A percentile compares a stretch with the other conserved stretches of the same genome.
Evolutionary conservation across 108 stramenopile species (phyloP).

Genomic region (Discostella stelligeroides): DNA sequence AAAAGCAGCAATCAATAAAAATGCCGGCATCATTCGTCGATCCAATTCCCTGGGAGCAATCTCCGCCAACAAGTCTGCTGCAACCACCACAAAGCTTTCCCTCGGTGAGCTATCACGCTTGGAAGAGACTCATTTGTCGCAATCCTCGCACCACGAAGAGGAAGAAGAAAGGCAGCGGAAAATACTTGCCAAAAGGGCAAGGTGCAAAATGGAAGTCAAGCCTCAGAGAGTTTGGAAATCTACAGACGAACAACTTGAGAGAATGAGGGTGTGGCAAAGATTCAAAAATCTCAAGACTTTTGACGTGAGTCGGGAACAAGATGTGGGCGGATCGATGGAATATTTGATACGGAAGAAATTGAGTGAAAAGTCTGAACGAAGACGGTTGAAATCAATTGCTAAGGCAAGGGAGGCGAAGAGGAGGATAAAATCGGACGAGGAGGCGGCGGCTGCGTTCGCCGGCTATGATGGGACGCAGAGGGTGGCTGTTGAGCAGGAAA

Average conservation of each 20-base stretch:
- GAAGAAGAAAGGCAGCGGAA: constrained; percentile 36
- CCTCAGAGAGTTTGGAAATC: constrained; percentile 3
- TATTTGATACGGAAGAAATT: constrained; percentile 24
- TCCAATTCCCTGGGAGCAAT: neutral
- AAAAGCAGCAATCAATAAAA: constrained; percentile 17
- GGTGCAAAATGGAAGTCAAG: neutral
- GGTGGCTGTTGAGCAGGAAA: too few relatives aligned
- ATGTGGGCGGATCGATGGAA: constrained; percentile 41
- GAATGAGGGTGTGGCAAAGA: constrained; percentile 3
- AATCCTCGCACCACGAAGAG: constrained; percentile 37
- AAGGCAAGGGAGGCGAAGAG: constrained; percentile 14
- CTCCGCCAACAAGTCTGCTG: neutral
- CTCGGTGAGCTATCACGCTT: constrained; percentile 35
- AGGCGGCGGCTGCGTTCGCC: neutral
- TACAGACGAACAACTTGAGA: constrained; percentile 22
- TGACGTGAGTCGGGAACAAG: constrained; percentile 33
- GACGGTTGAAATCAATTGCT: constrained; percentile 26
- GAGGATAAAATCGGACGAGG: constrained; percentile 1
- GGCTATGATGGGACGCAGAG: neutral
- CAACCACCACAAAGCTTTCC: constrained; percentile 18
- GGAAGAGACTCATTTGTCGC: constrained; percentile 36
- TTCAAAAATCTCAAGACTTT: constrained; percentile 30
- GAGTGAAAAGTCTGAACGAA: constrained; percentile 13
- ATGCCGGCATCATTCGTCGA: too few relatives aligned
- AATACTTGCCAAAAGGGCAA: constrained; percentile 20